Percentiles rank a stretch among this genome's conserved stretches.
Conservation (phyloP, 2,329 filamentous ascomycete genomes). For the Fusarium napiforme region DNA sequence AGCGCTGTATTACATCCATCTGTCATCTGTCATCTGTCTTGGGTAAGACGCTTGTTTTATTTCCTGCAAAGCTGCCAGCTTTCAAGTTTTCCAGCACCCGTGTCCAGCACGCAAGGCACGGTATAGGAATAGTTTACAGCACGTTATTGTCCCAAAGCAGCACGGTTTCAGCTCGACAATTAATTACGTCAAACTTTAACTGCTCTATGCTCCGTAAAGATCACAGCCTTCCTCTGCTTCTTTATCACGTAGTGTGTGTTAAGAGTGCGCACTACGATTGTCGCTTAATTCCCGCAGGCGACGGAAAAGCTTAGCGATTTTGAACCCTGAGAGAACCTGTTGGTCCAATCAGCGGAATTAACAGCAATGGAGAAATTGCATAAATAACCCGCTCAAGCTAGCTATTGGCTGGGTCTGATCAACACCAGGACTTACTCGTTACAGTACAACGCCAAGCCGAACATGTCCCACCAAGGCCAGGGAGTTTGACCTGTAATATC, state of each 20-base stretch:
- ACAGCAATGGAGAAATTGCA: background rate
- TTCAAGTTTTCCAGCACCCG: background rate
- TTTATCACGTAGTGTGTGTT: background rate
- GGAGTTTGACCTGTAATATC: background rate
- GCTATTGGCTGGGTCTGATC: background rate
- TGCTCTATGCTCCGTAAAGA: no score
- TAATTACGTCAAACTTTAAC: background rate
- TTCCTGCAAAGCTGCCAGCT: background rate
- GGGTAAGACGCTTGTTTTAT: background rate
- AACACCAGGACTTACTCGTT: background rate
- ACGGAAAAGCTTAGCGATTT: background rate
- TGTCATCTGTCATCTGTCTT: background rate
- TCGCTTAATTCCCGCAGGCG: background rate
- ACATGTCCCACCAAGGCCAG: background rate
- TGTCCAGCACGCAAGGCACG: no score
- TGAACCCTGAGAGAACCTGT: background rate
- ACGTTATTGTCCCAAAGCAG: no score
- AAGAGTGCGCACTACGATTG: background rate
- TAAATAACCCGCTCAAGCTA: background rate
- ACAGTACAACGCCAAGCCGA: background rate
- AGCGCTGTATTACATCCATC: background rate
- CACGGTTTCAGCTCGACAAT: background rate
- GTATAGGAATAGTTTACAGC: no score
- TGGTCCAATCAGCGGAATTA: background rate
- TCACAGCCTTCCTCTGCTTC: fast-evolving